Conservation (phyloP, 768 basidiomycete species). For the Suillus weaverae region DNA sequence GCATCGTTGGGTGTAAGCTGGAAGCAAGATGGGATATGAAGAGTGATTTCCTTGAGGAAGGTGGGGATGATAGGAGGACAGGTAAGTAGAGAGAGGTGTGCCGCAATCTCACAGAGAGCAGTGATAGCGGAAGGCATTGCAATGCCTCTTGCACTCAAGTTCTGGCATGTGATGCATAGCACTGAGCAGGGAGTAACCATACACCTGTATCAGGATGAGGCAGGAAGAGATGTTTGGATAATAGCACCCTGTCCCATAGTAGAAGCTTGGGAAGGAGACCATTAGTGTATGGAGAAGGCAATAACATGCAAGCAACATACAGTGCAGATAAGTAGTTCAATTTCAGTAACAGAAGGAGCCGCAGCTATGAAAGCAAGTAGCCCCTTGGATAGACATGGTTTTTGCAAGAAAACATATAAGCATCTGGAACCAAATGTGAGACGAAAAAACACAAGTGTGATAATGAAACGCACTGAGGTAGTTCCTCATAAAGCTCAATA, state of each 20-base stretch:
- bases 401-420: constrained; percentile 50
- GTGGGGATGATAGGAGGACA: too few relatives aligned
- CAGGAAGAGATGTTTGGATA: constrained; percentile 45
- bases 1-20: too few relatives aligned
- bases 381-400: constrained; percentile 46
- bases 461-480: constrained; percentile 59
- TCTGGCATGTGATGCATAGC: constrained; percentile 77
- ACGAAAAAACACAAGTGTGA: constrained; percentile 8
- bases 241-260: constrained; percentile 54
- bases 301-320: constrained; percentile 75
- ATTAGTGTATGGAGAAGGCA: constrained; percentile 76
- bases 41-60: too few relatives aligned
- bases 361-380: constrained; percentile 50
- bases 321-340: constrained; percentile 54
- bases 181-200: constrained; percentile 69
- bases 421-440: constrained; percentile 41
- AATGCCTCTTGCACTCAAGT: constrained; percentile 61
- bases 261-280: constrained; percentile 60
- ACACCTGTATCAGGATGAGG: constrained; percentile 65
- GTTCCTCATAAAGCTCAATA: constrained; percentile 67
- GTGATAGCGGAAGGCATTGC: too few relatives aligned
- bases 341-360: constrained; percentile 25
- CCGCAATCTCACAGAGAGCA: too few relatives aligned
- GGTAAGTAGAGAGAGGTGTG: too few relatives aligned
- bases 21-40: too few relatives aligned